Base-by-base conservation (phyloP, 495 filamentous ascomycete species). In the Annulohypoxylon maeteangense region DNA sequence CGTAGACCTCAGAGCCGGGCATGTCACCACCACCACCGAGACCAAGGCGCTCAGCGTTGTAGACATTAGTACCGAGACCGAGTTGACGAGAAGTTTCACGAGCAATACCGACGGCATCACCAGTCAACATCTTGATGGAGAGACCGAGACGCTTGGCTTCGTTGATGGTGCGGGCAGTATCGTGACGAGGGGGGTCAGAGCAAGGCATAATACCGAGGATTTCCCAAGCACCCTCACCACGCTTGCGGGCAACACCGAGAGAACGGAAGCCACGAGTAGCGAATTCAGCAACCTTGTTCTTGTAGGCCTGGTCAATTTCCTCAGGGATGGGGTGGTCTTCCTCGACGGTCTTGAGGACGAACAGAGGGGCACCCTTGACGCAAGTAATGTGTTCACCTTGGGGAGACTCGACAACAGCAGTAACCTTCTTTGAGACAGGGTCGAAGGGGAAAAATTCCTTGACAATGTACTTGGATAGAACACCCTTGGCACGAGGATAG, bases 111-210 rank as follows among this genome's bases (percentile, higher is more conserved):
- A 97, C 92, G 59, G 94, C 92, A 82, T 97, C 94, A 85, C 94
- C 94, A 79, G 94, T 97, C 83, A 97, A 89, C 92, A 97, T 97
- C 85, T 97, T 97, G 81, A 97, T 93, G 63, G 89, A 91, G 47
- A 97, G 84, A 82, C 94, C 94, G 57, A 97, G 88, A 62, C 84
- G 85, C 84, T 94, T 91, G 74, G 94, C 94, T 83, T 97, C 93
- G 76, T 90, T 88, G 82, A 97, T 91, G 65, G 93, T 96, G 78
- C 92, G 90, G 68, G 91, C 92, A 74, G 93, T 96, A 79, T 97
- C 93, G 82, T 95, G 88, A 75, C 94, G 92, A 67, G 94, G 94
- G 62, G 94, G 94, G 76, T 97, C 94, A 73, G 87, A 91, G 86
- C 93, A 95, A 74, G 94, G 94, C 90, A 97, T 92, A 76, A 97